These are phyloP conservation scores for Cryptosporidium ryanae DNA, from an alignment of 169 alveolate species.

Conservation along the genomic window DNA sequence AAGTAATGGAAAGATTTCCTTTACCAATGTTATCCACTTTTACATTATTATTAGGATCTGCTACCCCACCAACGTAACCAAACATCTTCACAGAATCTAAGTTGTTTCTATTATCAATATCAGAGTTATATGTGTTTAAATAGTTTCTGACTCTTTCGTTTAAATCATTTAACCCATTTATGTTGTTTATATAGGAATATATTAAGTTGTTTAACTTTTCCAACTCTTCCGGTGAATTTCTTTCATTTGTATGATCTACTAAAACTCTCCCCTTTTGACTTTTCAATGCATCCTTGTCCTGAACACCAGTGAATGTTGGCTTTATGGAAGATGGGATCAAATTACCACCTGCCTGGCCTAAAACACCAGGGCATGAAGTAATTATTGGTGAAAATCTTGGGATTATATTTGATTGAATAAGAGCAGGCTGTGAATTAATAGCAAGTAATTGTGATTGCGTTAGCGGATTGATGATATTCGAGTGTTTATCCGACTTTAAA, in stretches of 20 bases:
- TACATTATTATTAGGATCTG: neutral
- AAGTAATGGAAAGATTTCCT: neutral
- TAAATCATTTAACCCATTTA: constrained; percentile 11
- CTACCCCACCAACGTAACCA: neutral
- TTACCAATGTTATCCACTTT: too few relatives aligned
- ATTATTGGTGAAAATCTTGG: constrained; percentile 30
- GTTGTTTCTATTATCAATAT: neutral
- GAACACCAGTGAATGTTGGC: neutral
- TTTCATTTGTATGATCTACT: neutral
- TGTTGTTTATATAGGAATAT: constrained; percentile 22
- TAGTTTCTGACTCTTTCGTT: constrained; percentile 44
- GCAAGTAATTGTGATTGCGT: constrained; percentile 11
- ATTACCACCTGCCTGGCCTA: neutral
- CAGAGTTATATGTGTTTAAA: neutral
- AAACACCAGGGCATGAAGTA: constrained; percentile 1
- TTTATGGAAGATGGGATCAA: neutral
- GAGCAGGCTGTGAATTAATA: constrained; percentile 33
- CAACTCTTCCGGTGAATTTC: neutral
- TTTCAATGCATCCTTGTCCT: neutral
- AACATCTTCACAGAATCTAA: neutral
- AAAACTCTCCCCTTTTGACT: neutral
- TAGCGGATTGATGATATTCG: constrained; percentile 14
- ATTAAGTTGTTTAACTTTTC: constrained; percentile 25
- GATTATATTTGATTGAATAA: neutral
- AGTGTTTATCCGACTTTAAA: constrained; percentile 10